Percentiles rank a stretch among this genome's conserved stretches.
These are phyloP conservation scores for Simplicillium aogashimaense DNA, from an alignment of 2,329 filamentous ascomycete species.

Conservation along the genomic window DNA sequence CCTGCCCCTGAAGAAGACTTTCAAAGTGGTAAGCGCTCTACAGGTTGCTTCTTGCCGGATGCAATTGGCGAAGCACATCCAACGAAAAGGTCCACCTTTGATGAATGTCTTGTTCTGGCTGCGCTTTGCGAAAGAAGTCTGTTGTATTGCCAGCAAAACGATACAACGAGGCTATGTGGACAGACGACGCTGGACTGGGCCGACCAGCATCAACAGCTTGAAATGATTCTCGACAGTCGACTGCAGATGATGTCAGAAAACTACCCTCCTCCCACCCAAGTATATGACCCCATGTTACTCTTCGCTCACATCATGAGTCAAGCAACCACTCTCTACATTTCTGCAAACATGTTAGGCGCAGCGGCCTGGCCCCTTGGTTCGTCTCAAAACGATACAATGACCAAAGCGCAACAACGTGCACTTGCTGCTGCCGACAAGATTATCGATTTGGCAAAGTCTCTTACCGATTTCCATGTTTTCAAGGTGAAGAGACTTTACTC, in stretches of 20 bases:
- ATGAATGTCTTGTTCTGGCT: not conserved
- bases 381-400: not conserved
- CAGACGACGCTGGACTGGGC: not conserved
- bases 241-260: not conserved
- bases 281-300: not conserved
- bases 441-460: not conserved
- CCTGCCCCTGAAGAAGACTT: slow-evolving; percentile 24
- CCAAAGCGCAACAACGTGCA: not conserved
- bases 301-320: not conserved
- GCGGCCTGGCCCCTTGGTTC: not conserved
- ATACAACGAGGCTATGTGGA: not conserved
- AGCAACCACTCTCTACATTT: not conserved
- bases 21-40: slow-evolving; percentile 18
- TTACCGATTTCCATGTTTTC: not conserved
- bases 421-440: not conserved
- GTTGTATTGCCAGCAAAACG: not conserved
- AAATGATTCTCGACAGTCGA: not conserved
- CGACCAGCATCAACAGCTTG: not conserved
- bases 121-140: not conserved
- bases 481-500: not conserved
- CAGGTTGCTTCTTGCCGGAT: not conserved
- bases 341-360: not conserved
- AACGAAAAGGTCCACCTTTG: not conserved
- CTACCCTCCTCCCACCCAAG: not conserved
- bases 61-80: not conserved